Evolutionary conservation across 1,139 yeast species (phyloP).

Genomic region (Hyphopichia buzzinii): DNA sequence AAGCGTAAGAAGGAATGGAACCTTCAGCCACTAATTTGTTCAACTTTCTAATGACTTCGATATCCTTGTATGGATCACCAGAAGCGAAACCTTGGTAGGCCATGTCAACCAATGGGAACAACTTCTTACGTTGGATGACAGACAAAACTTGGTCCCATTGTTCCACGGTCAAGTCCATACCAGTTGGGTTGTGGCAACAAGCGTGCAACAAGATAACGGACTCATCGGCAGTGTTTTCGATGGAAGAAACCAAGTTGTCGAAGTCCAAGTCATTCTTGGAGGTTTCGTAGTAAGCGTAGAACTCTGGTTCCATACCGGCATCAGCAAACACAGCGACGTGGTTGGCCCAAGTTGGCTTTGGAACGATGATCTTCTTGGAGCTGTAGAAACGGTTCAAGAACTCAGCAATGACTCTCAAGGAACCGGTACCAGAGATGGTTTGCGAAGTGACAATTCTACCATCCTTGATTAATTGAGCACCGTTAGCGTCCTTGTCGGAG

Average conservation of each 20-base stretch:
- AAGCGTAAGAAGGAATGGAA: slow-evolving; percentile 52
- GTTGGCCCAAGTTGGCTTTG: slow-evolving; percentile 78
- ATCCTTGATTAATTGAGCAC: slow-evolving; percentile 44
- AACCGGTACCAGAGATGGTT: slow-evolving; percentile 62
- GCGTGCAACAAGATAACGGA: slow-evolving; percentile 82
- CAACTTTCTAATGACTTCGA: slow-evolving; percentile 48
- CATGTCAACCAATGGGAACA: slow-evolving; percentile 86
- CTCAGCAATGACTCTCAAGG: slow-evolving; percentile 55
- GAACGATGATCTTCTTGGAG: slow-evolving; percentile 49
- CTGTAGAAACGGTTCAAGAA: slow-evolving; percentile 49
- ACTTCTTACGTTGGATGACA: slow-evolving; percentile 53
- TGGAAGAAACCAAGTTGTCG: slow-evolving; percentile 46
- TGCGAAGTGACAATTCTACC: slow-evolving; percentile 55
- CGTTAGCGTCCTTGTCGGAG: slow-evolving; percentile 46
- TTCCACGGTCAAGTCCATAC: slow-evolving; percentile 84
- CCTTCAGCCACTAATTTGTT: slow-evolving; percentile 48
- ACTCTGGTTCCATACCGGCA: slow-evolving; percentile 45
- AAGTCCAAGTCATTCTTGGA: slow-evolving; percentile 52
- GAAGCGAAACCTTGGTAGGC: slow-evolving; percentile 98
- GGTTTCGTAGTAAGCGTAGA: slow-evolving; percentile 53
- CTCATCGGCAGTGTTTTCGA: slow-evolving; percentile 44
- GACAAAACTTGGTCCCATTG: slow-evolving; percentile 78
- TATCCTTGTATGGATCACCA: slow-evolving; percentile 57
- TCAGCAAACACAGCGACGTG: slow-evolving; percentile 58
- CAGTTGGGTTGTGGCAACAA: slow-evolving; percentile 98